phyloP scores from a whole-genome alignment of 73 alveolate species.

The Strombidium stylifer region DNA sequence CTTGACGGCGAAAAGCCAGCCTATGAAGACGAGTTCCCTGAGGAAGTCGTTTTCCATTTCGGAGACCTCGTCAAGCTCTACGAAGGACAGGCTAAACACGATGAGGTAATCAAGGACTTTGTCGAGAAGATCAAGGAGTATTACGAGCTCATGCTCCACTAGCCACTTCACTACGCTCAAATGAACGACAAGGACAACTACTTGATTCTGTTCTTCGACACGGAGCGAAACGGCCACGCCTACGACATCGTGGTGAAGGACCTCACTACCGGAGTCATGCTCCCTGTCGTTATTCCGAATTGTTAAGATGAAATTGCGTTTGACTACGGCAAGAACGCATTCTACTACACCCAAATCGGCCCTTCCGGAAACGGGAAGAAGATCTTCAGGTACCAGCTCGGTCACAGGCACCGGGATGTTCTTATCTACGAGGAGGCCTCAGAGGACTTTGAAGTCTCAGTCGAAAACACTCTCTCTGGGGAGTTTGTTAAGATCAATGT shows the following conservation, averaged over 20 bases:
- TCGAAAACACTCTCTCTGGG: slow-evolving; percentile 33
- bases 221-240: background rate
- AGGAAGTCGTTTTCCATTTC: slow-evolving; percentile 21
- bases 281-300: too few species aligned
- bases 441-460: background rate
- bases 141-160: background rate
- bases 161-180: slow-evolving; percentile 25
- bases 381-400: too few species aligned
- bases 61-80: slow-evolving; percentile 24
- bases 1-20: background rate
- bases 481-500: slow-evolving; percentile 23
- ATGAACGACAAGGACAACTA: slow-evolving; percentile 7
- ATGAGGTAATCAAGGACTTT: slow-evolving; percentile 12
- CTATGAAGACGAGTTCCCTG: slow-evolving; percentile 13
- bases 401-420: too few species aligned
- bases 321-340: too few species aligned
- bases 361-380: too few species aligned
- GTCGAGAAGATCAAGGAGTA: slow-evolving; percentile 22
- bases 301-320: too few species aligned
- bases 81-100: slow-evolving; percentile 12
- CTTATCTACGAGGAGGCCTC: too few species aligned
- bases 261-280: too few species aligned
- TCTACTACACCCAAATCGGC: too few species aligned
- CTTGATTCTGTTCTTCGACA: slow-evolving; percentile 31
- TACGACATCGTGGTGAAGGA: too few species aligned